A percentile compares a stretch with the other conserved stretches of the same genome.
phyloP scores from a whole-genome alignment of 2,329 filamentous ascomycete genomes.

The Sclerotinia spermophila region DNA sequence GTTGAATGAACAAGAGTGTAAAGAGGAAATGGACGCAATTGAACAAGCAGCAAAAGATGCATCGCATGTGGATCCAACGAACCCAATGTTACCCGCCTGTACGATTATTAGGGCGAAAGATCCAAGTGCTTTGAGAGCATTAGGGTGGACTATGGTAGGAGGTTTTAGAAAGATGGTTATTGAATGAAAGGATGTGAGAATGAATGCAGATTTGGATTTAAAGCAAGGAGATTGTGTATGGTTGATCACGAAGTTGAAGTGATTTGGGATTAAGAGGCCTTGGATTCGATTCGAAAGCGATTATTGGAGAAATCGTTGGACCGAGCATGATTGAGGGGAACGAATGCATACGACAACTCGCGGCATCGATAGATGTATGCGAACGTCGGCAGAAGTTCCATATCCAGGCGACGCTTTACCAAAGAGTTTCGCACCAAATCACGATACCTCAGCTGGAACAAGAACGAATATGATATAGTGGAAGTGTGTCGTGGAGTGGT shows the following conservation, averaged over 20 bases:
- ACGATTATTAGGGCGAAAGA: slow-evolving; percentile 79
- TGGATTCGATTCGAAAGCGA: background rate
- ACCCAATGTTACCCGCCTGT: slow-evolving; percentile 85
- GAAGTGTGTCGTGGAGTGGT: background rate
- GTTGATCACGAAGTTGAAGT: background rate
- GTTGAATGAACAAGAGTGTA: slow-evolving; percentile 90
- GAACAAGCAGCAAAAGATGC: slow-evolving; percentile 94
- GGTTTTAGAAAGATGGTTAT: slow-evolving; percentile 64
- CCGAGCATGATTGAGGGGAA: background rate
- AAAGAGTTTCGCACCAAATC: background rate
- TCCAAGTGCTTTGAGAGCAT: slow-evolving; percentile 56
- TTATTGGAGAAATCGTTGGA: background rate
- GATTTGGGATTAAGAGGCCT: background rate
- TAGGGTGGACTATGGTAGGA: slow-evolving; percentile 60
- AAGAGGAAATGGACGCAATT: slow-evolving; percentile 98
- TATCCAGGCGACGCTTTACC: background rate
- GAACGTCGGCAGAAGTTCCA: background rate
- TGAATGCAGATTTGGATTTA: background rate
- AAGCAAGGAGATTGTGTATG: background rate
- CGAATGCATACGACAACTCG: background rate
- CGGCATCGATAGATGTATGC: background rate
- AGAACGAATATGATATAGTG: background rate
- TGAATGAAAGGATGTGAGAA: slow-evolving; percentile 45
- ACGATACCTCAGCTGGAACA: background rate
- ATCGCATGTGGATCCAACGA: slow-evolving; percentile 79